phyloP scores from a whole-genome alignment of 169 alveolate genomes.

The Cryptosporidium canis region DNA sequence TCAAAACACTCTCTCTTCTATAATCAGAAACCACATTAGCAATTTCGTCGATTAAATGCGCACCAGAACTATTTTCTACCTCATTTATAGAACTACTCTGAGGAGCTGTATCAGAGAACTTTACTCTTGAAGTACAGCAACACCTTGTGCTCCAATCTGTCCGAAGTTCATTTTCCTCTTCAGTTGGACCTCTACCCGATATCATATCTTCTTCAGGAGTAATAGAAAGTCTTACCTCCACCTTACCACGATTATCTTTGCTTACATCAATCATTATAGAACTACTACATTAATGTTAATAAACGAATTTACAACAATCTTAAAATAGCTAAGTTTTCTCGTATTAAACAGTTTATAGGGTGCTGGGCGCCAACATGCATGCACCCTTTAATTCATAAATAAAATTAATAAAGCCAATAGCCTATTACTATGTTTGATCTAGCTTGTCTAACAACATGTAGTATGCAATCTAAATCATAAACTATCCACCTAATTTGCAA shows the following conservation, averaged over 20 bases:
- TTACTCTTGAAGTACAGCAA: slow-evolving; percentile 62
- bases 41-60: slow-evolving; percentile 19
- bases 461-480: too few relatives aligned
- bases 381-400: too few relatives aligned
- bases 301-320: not conserved
- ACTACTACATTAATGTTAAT: not conserved
- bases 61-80: not conserved
- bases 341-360: too few relatives aligned
- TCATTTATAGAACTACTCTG: not conserved
- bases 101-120: not conserved
- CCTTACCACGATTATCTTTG: not conserved
- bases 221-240: not conserved
- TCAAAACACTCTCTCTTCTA: slow-evolving; percentile 60
- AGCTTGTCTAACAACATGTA: too few relatives aligned
- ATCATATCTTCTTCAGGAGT: not conserved
- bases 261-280: not conserved
- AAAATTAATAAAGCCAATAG: too few relatives aligned
- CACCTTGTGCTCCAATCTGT: slow-evolving; percentile 50
- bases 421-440: too few relatives aligned
- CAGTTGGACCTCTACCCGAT: not conserved
- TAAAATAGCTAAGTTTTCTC: not conserved
- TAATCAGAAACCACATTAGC: slow-evolving; percentile 11
- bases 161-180: not conserved
- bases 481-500: too few relatives aligned
- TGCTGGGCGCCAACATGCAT: too few relatives aligned